phyloP scores from a whole-genome alignment of 225 moss, liverwort and hornwort genomes.

The Marchantia paleacea region DNA sequence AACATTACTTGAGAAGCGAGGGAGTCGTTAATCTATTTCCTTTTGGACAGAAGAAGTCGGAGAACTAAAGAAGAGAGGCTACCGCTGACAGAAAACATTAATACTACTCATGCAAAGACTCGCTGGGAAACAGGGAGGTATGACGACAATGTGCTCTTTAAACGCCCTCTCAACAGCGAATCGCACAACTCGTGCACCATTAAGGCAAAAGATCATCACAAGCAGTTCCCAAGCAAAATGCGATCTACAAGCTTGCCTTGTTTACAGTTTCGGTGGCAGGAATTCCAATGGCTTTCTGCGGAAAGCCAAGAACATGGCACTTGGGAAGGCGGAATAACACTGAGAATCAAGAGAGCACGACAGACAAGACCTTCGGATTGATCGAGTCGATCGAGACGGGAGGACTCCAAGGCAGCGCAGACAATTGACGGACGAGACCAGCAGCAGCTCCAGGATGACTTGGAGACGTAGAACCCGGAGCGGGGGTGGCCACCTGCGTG shows the following conservation, averaged over 20 bases:
- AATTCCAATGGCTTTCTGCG: not conserved
- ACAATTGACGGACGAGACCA: conserved; percentile 47
- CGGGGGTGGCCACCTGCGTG: conserved; percentile 28
- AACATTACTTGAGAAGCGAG: no score
- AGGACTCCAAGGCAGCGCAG: conserved; percentile 73
- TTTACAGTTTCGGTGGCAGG: not conserved
- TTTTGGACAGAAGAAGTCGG: no score
- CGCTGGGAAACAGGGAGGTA: no score
- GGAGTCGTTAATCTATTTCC: no score
- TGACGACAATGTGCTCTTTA: no score
- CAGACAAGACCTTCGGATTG: conserved; percentile 65
- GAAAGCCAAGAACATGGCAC: not conserved
- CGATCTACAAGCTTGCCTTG: no score
- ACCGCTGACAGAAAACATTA: no score
- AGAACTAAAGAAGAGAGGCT: no score
- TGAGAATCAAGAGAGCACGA: not conserved
- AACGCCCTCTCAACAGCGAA: no score
- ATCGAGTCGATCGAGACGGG: conserved; percentile 65
- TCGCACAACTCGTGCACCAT: not conserved
- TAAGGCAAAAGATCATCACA: not conserved
- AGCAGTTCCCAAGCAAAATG: no score
- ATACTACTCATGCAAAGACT: no score
- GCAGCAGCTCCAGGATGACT: conserved; percentile 22
- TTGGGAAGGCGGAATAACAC: not conserved
- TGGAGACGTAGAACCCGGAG: conserved; percentile 16